A percentile compares a stretch with the other conserved stretches of the same genome.
Conservation (phyloP, 1,139 yeast genomes). For the Saccharomyces uvarum region DNA sequence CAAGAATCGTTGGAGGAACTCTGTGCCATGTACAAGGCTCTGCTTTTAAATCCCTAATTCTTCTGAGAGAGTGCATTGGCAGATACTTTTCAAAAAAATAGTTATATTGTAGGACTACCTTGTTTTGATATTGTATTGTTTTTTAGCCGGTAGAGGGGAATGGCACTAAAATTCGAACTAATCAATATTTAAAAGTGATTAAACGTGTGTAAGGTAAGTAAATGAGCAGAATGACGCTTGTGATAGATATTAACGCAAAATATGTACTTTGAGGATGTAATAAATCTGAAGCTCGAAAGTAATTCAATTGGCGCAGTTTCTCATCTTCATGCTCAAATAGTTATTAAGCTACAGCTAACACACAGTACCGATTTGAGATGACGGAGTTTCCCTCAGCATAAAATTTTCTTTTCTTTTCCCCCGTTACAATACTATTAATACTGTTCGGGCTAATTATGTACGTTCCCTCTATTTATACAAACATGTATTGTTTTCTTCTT, state of each 20-base stretch:
- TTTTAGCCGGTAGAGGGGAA: not conserved
- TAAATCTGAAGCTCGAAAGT: not conserved
- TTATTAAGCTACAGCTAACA: not conserved
- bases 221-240: not conserved
- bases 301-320: not conserved
- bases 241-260: not conserved
- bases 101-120: not conserved
- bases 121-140: not conserved
- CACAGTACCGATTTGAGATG: not conserved
- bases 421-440: not conserved
- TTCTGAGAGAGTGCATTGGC: too few species aligned
- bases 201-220: not conserved
- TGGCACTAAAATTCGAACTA: not conserved
- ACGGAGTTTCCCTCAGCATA: not conserved
- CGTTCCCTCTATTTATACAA: not conserved
- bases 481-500: not conserved
- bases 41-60: not conserved
- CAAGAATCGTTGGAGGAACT: slow-evolving; percentile 6
- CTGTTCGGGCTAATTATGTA: not conserved
- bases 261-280: not conserved
- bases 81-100: not conserved
- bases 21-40: slow-evolving; percentile 5
- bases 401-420: not conserved
- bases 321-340: not conserved
- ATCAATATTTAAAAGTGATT: not conserved